A percentile compares a stretch with the other conserved stretches of the same genome.
Evolutionary conservation across 805 yeast species (phyloP).

Genomic region (Groenewaldozyma salmanticensis): DNA sequence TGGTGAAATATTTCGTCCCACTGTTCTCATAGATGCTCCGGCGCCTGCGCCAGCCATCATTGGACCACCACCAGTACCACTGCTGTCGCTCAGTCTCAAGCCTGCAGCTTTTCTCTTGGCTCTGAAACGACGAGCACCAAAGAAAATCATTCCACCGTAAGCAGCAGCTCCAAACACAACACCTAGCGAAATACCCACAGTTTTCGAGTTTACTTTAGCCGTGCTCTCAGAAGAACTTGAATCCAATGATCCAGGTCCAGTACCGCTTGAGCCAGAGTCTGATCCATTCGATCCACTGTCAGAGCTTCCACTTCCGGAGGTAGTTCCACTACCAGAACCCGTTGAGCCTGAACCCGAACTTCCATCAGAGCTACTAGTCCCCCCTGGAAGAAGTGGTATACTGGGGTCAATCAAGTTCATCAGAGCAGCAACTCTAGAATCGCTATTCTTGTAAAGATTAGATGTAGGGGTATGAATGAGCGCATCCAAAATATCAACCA

Average conservation of each 20-base stretch:
- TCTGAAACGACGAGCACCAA: constrained; percentile 42
- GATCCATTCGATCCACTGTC: constrained; percentile 3
- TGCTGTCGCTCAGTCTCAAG: constrained; percentile 6
- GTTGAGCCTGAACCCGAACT: constrained; percentile 21
- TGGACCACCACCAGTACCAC: constrained; percentile 5
- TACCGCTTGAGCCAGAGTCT: no score
- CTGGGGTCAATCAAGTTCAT: constrained; percentile 64
- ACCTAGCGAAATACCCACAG: constrained; percentile 77
- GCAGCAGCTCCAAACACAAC: constrained; percentile 66
- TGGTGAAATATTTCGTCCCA: constrained; percentile 4
- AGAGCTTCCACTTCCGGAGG: constrained; percentile 1
- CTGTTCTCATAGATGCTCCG: constrained; percentile 1
- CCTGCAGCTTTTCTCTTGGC: constrained; percentile 16
- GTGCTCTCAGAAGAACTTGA: constrained; percentile 17
- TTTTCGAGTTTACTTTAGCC: constrained; percentile 32
- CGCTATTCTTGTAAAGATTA: constrained; percentile 43
- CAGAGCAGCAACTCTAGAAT: constrained; percentile 44
- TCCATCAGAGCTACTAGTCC: constrained; percentile 6
- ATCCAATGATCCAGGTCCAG: constrained; percentile 27
- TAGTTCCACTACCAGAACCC: constrained; percentile 10
- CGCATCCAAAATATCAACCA: constrained; percentile 40
- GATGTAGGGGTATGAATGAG: constrained; percentile 46
- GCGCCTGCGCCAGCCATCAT: constrained; percentile 6
- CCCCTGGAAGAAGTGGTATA: constrained; percentile 36
- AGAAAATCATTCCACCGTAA: constrained; percentile 51